Base-by-base conservation (phyloP, 2,329 filamentous ascomycete genomes). In the Pseudocercospora macadamiae region DNA sequence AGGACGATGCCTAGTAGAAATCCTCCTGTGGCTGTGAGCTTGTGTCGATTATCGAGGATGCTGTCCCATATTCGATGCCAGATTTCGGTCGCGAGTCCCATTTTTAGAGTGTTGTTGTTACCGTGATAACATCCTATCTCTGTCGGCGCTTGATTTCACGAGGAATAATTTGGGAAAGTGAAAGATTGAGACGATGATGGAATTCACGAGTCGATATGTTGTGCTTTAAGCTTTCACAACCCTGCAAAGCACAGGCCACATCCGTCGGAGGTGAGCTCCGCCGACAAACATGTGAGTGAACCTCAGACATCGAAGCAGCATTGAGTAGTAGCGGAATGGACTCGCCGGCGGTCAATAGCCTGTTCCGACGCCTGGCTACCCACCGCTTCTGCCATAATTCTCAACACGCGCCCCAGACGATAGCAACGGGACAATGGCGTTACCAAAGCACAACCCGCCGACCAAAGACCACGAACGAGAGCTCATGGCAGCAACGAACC, bases 341-440 rank as follows among this genome's bases (percentile, higher is more conserved):
- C 78, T 93, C 90, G 16, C 88, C 89, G 59, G 80, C 90, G 62
- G 82, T 92, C 65, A 85, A 85, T 49, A 89, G 88, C 72, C 83
- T 96, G 72, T 93, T 97, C 71, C 86, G 89, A 69, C 90, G 91
- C 79, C 85, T 97, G 39, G 96, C 96, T 69, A 86, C 86, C 44
- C 90, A 93, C 70, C 84, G 85, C 21, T 73, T 73, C 61, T 73
- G 71, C 54, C 68, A 67, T n/a, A 30, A 64, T 51, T 39, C 51
- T 19, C 52, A 48, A 82, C 86, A 51, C 89, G 87, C 71, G 82
- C 83, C 70, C 79, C 80, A 74, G 82, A 65, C 78, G 80, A 54
- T 49, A 45, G 28, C 42, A 18, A 49, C 37, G 78, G 54, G 53
- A 10, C 55, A 59, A 62, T 57, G 49, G 44, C 62, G 62, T 23